Base-by-base conservation (phyloP, 129 eudicot species). In the Chrysanthemum lavandulifolium region DNA sequence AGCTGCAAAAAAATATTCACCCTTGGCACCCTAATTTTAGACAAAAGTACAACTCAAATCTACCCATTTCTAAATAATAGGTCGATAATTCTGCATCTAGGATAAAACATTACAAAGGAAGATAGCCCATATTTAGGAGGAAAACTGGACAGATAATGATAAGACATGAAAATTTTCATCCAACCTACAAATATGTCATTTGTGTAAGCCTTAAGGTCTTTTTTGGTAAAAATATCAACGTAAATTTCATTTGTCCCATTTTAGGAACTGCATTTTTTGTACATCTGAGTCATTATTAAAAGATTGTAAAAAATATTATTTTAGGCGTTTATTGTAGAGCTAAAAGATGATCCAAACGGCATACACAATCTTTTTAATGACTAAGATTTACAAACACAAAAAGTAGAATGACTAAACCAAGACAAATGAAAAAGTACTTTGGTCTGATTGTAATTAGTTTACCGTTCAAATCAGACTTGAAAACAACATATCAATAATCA, bases 401-500 rank as follows among this genome's bases (percentile, higher is more conserved):
- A 36, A 36, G 43, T 36, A 36, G 43, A 36, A 36, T 36, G 43
- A 6, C 43, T 36, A 36, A 7, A 40, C 47, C 47, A 40, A 40
- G 47, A 40, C 2, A 40, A 40, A 40, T 40, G 47, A 40, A 40
- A 40, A 40, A 40, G 47, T 40, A 40, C 47, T 40, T 6, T 40
- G 47, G 47, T 40, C 47, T 40, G 47, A 40, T 36, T 43, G 53
- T 65, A 65, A 10, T 65, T 31, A 7, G 43, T 13, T 45, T 58
- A 43, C 58, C 0, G 47, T 45, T 71, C 52, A 33, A 13, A 71
- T 47, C 48, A 25, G 68, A 72, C 18, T 21, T 40, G 23, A 19
- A 15, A 65, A 25, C 7, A 45, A 19, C 25, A 55, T 36, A 27
- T 58, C 47, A 9, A 23, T 59, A 53, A 73, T 65, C 72, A 66